phyloP scores from a whole-genome alignment of 2,329 filamentous ascomycete genomes.

The Hypomyces rosellus region DNA sequence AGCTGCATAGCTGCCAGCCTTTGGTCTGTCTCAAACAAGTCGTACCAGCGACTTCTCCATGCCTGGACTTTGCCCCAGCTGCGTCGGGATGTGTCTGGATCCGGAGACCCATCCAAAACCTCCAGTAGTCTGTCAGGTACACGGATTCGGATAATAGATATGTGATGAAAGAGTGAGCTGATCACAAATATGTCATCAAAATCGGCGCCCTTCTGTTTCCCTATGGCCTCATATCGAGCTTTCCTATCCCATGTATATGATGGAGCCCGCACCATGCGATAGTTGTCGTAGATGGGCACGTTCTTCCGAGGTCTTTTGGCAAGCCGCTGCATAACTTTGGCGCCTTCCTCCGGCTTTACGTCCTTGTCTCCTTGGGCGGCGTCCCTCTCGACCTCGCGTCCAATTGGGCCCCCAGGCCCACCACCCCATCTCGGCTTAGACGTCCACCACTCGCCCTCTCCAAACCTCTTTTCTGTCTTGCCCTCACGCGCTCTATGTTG shows the following conservation, averaged over 20 bases:
- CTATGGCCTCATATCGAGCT: conserved; percentile 51
- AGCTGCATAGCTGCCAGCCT: conserved; percentile 50
- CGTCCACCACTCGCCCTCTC: conserved; percentile 57
- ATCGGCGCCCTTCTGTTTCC: conserved; percentile 38
- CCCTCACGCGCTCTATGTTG: conserved; percentile 57
- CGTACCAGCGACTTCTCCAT: conserved; percentile 56
- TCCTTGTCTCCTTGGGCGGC: conserved; percentile 42
- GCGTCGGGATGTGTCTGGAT: conserved; percentile 26
- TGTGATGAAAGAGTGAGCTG: conserved; percentile 56
- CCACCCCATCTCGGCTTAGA: conserved; percentile 57
- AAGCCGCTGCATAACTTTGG: conserved; percentile 18
- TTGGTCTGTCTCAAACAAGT: conserved; percentile 50
- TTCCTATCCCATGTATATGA: conserved; percentile 55
- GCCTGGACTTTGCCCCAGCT: conserved; percentile 50
- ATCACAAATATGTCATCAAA: conserved; percentile 58
- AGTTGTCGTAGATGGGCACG: conserved; percentile 55
- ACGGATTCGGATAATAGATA: conserved; percentile 52
- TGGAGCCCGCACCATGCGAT: conserved; percentile 55
- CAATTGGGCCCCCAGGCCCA: conserved; percentile 55
- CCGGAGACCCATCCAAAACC: conserved; percentile 43
- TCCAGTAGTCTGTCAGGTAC: conserved; percentile 48
- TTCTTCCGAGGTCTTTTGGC: conserved; percentile 49
- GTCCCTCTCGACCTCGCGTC: conserved; percentile 51
- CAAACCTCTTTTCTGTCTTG: conserved; percentile 49
- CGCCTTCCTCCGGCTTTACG: conserved; percentile 21